These are phyloP conservation scores for Bacterosira constricta DNA, from an alignment of 108 stramenopile genomes.

Conservation along the genomic window DNA sequence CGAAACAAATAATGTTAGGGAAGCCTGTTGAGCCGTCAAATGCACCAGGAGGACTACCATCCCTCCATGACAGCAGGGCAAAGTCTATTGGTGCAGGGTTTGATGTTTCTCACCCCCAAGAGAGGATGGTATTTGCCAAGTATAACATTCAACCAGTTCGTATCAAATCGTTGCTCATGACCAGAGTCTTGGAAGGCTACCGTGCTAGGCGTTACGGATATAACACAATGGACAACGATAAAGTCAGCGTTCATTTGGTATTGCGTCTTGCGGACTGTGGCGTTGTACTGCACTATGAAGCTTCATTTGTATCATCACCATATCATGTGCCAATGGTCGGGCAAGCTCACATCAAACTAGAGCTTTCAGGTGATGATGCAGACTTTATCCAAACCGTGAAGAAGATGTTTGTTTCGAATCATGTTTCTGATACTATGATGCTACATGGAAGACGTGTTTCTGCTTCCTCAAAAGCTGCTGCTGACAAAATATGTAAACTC, in stretches of 20 bases:
- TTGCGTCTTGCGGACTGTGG: conserved; percentile 57
- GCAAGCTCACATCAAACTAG: conserved; percentile 77
- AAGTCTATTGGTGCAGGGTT: neutral
- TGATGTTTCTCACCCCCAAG: conserved; percentile 16
- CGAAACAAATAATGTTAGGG: conserved; percentile 4
- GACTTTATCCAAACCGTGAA: conserved; percentile 71
- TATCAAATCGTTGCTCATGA: conserved; percentile 71
- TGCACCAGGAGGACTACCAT: neutral
- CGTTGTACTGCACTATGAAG: conserved; percentile 72
- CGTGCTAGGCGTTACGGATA: conserved; percentile 70
- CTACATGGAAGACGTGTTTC: conserved; percentile 37
- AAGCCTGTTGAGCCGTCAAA: neutral
- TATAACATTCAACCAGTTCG: conserved; percentile 73
- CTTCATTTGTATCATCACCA: conserved; percentile 72
- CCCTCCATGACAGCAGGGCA: neutral
- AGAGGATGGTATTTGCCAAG: conserved; percentile 59
- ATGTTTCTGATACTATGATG: conserved; percentile 16
- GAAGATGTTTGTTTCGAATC: conserved; percentile 60
- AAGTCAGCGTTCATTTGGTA: conserved; percentile 72
- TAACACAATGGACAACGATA: conserved; percentile 70
- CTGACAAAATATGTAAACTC: conserved; percentile 61
- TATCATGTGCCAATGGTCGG: conserved; percentile 63
- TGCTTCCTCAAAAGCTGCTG: conserved; percentile 49
- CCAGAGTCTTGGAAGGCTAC: conserved; percentile 78
- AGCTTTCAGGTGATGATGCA: conserved; percentile 64